Base-by-base conservation (phyloP, 2,329 filamentous ascomycete species). In the Xenoacremonium recifei region DNA sequence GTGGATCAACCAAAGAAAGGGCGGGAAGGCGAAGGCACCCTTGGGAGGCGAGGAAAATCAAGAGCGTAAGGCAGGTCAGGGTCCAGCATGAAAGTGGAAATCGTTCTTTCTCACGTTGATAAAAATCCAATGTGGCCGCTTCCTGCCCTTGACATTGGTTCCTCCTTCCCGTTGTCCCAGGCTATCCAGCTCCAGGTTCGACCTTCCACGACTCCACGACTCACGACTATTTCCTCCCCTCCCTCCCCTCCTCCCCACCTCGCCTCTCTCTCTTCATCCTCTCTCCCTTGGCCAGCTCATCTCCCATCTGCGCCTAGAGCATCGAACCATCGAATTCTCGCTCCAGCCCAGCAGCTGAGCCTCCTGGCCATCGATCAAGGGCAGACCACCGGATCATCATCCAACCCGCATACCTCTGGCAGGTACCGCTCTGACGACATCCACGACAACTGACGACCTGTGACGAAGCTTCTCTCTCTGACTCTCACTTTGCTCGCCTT, bases 331-430 rank as follows among this genome's bases (percentile, higher is more conserved):
- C 43, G 53, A 57, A 53, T 53, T 49, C 42, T 39, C 16, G 16
- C 27, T 29, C 19, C 37, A 39, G 30, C 37, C 38, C 19, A 34
- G 16, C 15, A 17, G 19, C 17, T 16, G 6, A 17, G 17, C 4
- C 31, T 18, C 15, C 17, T 6, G 5, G n/a, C n/a, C n/a, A n/a
- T n/a, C n/a, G n/a, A n/a, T n/a, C n/a, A n/a, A n/a, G n/a, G n/a
- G n/a, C n/a, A n/a, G n/a, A n/a, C n/a, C n/a, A n/a, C n/a, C n/a
- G n/a, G n/a, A n/a, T n/a, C n/a, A n/a, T n/a, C n/a, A n/a, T n/a
- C n/a, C n/a, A n/a, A n/a, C n/a, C n/a, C n/a, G 13, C 47, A 53
- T 53, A 53, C 49, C 50, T 53, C 47, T 53, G 50, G 50, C 47
- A 53, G 50, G 50, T 53, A 53, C 39, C n/a, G n/a, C n/a, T n/a